Evolutionary conservation across 768 basidiomycete species (phyloP), one percentile per base, ranked within the genome.

Genomic region (Mycena indigotica): DNA sequence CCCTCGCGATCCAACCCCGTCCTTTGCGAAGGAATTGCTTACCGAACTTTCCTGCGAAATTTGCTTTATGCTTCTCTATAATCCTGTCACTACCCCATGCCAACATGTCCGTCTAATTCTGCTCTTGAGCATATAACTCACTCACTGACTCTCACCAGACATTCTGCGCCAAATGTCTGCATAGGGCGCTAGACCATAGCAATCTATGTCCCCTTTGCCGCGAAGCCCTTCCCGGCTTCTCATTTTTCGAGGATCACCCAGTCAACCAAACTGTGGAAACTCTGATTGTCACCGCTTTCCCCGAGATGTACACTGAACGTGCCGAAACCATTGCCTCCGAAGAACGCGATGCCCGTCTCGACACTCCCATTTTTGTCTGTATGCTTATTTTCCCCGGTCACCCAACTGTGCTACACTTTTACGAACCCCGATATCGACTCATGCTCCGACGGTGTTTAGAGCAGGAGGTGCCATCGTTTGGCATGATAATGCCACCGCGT

Each of bases 401-500:
- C 76, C 94, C 93, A 38, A 95, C 89, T 46, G 79, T 89, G 53
- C 77, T 98, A 16, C 95, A 97, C 72, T 87, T 98, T 67, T 98
- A 93, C 69, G 96, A 98, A 70, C 96, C 96, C 0, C 82, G 91
- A 65, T 95, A 98, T 70, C 88, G 96, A 5, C 81, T 98, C 50
- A 98, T 98, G 96, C 87, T 98, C 53, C 89, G 96, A 23, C 86
- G 96, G n/a, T 94, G 91, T 69, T 86, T 98, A 56, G 88, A 93
- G 65, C 84, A 81, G 16, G 77, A 83, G 4, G 76, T 75, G 40
- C 91, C 91, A n/a, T 78, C 80, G 23, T 97, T 98, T 72, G 96
- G 96, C 32, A 98, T 98, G 92, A 83, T 97, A 66, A 87, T 96
- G 76, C 87, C 91, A 15, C 78, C 82, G 3, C 72, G 77, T 21